Percentiles rank a stretch among this genome's conserved stretches.
These are phyloP conservation scores for Leccinum longicurvipes DNA, from an alignment of 768 basidiomycete species.

Conservation along the genomic window DNA sequence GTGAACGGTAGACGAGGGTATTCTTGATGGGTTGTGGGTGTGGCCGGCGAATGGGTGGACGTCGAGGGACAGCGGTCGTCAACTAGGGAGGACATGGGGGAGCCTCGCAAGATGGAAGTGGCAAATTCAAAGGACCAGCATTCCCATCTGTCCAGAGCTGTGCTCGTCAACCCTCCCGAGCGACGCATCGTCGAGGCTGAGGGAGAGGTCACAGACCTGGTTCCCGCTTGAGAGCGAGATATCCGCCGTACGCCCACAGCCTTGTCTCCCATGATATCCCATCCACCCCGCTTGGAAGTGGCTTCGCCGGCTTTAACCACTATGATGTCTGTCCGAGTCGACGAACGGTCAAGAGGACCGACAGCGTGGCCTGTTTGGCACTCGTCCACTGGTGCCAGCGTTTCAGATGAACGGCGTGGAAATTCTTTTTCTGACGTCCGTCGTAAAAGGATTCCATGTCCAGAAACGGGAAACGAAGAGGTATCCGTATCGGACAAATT, in stretches of 20 bases:
- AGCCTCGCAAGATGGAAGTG: constrained; percentile 44
- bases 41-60: constrained; percentile 1
- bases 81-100: constrained; percentile 48
- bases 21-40: constrained; percentile 9
- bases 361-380: constrained; percentile 25
- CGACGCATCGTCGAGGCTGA: constrained; percentile 12
- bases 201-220: constrained; percentile 20
- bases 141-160: constrained; percentile 80
- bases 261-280: constrained; percentile 59
- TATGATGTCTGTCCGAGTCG: constrained; percentile 45
- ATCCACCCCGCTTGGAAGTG: constrained; percentile 71
- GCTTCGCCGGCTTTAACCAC: constrained; percentile 53
- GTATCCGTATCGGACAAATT: constrained; percentile 39
- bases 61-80: constrained; percentile 14
- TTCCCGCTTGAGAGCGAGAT: constrained; percentile 41
- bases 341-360: constrained; percentile 36
- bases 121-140: constrained; percentile 73
- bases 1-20: constrained; percentile 74
- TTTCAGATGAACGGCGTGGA: constrained; percentile 48
- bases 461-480: constrained; percentile 73
- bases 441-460: constrained; percentile 73
- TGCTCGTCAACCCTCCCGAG: constrained; percentile 48
- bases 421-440: constrained; percentile 68
- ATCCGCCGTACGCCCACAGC: constrained; percentile 71
- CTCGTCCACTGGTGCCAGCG: constrained; percentile 37